Percentiles rank a stretch among this genome's conserved stretches.
These are phyloP conservation scores for Penicillium salamii DNA, from an alignment of 495 filamentous ascomycete genomes.

Conservation along the genomic window DNA sequence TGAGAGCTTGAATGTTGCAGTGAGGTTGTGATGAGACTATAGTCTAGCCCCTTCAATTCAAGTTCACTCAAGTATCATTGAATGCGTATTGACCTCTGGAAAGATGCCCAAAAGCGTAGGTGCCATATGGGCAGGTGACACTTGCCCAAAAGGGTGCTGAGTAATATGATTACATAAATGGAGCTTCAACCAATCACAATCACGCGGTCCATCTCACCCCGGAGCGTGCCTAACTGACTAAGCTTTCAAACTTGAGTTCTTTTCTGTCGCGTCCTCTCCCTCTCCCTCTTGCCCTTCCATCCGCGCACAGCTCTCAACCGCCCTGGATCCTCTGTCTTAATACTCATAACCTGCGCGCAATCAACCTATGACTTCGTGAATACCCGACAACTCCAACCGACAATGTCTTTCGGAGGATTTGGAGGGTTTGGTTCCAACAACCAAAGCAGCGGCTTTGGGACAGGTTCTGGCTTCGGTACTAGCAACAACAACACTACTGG, in stretches of 20 bases:
- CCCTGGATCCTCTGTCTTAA: conserved; percentile 7
- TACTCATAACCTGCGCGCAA: conserved; percentile 11
- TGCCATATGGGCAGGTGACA: too few relatives aligned
- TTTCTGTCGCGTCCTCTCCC: conserved; percentile 28
- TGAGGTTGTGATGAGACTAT: too few relatives aligned
- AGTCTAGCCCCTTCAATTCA: too few relatives aligned
- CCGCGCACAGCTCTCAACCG: conserved; percentile 17
- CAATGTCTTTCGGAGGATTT: conserved; percentile 47
- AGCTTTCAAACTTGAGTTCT: conserved; percentile 23
- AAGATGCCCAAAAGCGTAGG: too few relatives aligned
- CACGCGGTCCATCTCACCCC: too few relatives aligned
- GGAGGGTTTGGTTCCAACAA: conserved; percentile 63
- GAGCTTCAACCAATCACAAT: too few relatives aligned
- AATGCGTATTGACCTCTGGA: too few relatives aligned
- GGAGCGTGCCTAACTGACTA: conserved; percentile 4
- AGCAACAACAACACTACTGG: conserved; percentile 35
- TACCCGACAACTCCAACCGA: conserved; percentile 25
- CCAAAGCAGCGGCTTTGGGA: conserved; percentile 51
- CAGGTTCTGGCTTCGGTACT: conserved; percentile 37
- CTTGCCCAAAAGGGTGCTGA: too few relatives aligned
- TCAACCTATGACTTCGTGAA: conserved; percentile 38
- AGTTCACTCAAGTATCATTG: too few relatives aligned
- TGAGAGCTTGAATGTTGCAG: too few relatives aligned
- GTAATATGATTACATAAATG: too few relatives aligned
- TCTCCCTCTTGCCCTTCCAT: conserved; percentile 15